Evolutionary conservation across 2,329 filamentous ascomycete species (phyloP), one percentile per base, ranked within the genome.

Genomic region (Ophiostoma ips): DNA sequence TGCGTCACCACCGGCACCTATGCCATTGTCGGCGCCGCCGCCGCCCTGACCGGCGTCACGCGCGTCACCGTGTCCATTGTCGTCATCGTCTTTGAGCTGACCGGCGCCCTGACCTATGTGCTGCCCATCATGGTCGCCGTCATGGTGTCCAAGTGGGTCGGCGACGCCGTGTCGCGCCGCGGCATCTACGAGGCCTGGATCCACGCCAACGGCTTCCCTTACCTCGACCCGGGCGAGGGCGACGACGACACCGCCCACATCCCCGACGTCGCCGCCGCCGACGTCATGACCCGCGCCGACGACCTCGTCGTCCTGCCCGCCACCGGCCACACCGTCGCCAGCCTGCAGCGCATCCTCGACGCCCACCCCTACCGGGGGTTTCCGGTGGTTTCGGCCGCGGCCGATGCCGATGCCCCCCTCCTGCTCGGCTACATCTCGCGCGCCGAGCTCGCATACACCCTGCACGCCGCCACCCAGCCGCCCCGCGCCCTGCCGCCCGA

Each of bases 161-260:
- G 89, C 60, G 92, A 98, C 64, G 90, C 88, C 46, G 89, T 98
- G 64, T 88, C 87, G 24, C 86, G 87, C 50, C 80, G 84, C 46
- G 88, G 92, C 56, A 96, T 98, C 65, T 98, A 98, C 69, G 92
- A 98, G 64, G 84, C 84, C 50, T 98, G 92, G 92, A 98, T 98
- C 61, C 84, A 88, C 58, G 83, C 95, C 67, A 92, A 94, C 61
- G 87, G 86, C 57, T 98, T 96, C 62, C 92, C 92, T 0, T 95
- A 90, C 67, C 77, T 98, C 50, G 90, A 96, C 66, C 92, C 94
- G 63, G 84, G 40, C 48, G 52, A 48, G 34, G 49, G 41, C 35
- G 33, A 34, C 33, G 33, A 5, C 28, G 34, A 45, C 43, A 33
- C 38, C n/a, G 18, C 38, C 30, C 19, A 18, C 12, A 79, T 94